Conservation (phyloP, 2,329 filamentous ascomycete genomes). For the Claviceps sp. region DNA sequence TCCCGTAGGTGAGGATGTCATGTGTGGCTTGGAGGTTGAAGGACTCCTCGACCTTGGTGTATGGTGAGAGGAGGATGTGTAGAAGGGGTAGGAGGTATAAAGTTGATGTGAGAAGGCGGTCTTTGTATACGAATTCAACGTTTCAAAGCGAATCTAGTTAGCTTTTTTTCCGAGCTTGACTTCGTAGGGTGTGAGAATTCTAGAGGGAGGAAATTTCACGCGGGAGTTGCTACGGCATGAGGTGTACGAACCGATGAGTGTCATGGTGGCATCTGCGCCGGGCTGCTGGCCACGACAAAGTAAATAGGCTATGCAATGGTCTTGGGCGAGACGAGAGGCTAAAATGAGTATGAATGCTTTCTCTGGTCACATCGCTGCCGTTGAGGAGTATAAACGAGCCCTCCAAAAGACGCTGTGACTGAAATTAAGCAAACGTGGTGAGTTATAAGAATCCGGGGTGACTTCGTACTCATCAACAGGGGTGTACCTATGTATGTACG, state of each 20-base stretch:
- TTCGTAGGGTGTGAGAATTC: neutral
- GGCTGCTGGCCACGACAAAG: neutral
- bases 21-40: conserved; percentile 94
- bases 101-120: conserved; percentile 13
- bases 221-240: neutral
- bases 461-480: no score
- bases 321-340: no score
- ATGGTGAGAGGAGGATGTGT: conserved; percentile 65
- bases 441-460: no score
- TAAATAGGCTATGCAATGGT: no score
- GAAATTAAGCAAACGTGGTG: no score
- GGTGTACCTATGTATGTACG: no score
- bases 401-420: no score
- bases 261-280: conserved; percentile 8
- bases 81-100: conserved; percentile 46
- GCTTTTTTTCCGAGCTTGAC: neutral
- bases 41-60: conserved; percentile 97
- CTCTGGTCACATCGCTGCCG: no score
- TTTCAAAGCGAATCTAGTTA: neutral
- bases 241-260: conserved; percentile 9
- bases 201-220: neutral
- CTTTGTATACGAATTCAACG: conserved; percentile 5
- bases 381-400: no score
- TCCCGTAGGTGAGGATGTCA: conserved; percentile 73
- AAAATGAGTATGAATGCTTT: no score